Percentiles rank a stretch among this genome's conserved stretches.
phyloP scores from a whole-genome alignment of 1,284 basidiomycete species.

The Heterobasidion annosum region DNA sequence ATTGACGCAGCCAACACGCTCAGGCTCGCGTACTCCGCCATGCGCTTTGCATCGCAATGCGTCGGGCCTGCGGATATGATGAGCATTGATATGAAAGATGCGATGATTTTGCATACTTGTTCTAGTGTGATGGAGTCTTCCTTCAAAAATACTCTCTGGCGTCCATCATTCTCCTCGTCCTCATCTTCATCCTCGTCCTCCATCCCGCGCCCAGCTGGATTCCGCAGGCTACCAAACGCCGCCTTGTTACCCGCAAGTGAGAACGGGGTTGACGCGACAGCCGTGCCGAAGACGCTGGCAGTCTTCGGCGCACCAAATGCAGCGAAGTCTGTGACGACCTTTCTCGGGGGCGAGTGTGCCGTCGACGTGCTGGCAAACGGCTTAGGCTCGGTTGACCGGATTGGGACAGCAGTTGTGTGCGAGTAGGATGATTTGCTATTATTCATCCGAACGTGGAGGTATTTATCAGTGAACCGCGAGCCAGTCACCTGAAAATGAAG shows the following conservation, averaged over 20 bases:
- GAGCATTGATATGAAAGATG: constrained; percentile 4
- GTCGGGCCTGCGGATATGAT: constrained; percentile 37
- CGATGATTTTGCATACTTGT: constrained; percentile 48
- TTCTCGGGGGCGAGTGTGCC: constrained; percentile 59
- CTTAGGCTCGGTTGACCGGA: constrained; percentile 30
- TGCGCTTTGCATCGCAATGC: constrained; percentile 68
- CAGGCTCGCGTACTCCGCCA: constrained; percentile 52
- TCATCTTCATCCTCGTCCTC: constrained; percentile 48
- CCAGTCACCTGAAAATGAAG: constrained; percentile 62
- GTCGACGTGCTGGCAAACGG: constrained; percentile 22
- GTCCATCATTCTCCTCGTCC: constrained; percentile 56
- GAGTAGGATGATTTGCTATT: constrained; percentile 37
- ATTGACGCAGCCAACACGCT: constrained; percentile 6
- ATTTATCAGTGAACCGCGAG: constrained; percentile 91
- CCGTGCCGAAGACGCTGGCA: constrained; percentile 72
- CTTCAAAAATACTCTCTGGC: constrained; percentile 63
- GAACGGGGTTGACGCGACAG: constrained; percentile 70
- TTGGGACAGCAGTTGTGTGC: constrained; percentile 39
- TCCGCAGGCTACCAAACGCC: constrained; percentile 66
- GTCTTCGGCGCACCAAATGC: constrained; percentile 76
- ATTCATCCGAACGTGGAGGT: constrained; percentile 67
- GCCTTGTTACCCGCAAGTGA: constrained; percentile 73
- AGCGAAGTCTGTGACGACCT: constrained; percentile 84
- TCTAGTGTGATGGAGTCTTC: constrained; percentile 83
- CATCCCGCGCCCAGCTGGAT: constrained; percentile 32